phyloP scores from a whole-genome alignment of 1,139 yeast genomes.

The Kurtzmaniella quercitrusa region DNA sequence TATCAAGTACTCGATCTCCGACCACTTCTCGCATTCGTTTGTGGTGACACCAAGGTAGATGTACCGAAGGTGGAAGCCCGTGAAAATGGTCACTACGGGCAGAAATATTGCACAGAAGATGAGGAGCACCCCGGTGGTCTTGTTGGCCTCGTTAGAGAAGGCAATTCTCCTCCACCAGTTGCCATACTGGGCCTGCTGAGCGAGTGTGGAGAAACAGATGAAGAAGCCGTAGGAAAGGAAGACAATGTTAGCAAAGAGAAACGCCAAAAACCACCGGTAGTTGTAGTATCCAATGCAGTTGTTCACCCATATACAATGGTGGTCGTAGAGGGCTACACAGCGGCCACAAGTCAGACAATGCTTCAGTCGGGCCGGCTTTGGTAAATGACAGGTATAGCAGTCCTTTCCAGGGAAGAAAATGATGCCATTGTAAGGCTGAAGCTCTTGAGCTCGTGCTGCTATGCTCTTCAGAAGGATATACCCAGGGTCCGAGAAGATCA shows the following conservation, averaged over 20 bases:
- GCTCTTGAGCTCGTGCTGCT: slow-evolving; percentile 13
- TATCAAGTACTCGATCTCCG: slow-evolving; percentile 59
- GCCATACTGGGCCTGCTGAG: slow-evolving; percentile 9
- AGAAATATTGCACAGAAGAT: slow-evolving; percentile 52
- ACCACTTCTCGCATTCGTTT: slow-evolving; percentile 86
- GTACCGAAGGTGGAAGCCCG: slow-evolving; percentile 56
- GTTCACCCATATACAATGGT: slow-evolving; percentile 94
- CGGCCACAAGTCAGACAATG: slow-evolving; percentile 74
- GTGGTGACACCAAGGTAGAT: slow-evolving; percentile 85
- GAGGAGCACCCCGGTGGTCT: slow-evolving; percentile 47
- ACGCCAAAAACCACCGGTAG: slow-evolving; percentile 64
- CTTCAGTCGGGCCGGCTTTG: slow-evolving; percentile 83
- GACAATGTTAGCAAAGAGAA: slow-evolving; percentile 51
- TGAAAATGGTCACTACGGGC: slow-evolving; percentile 53
- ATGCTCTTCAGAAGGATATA: slow-evolving; percentile 14
- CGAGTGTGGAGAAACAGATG: slow-evolving; percentile 31
- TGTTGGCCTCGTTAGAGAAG: slow-evolving; percentile 29
- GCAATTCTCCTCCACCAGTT: slow-evolving; percentile 25
- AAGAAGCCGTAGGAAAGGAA: slow-evolving; percentile 60
- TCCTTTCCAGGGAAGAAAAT: slow-evolving; percentile 46
- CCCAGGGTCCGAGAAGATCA: slow-evolving; percentile 59
- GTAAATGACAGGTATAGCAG: slow-evolving; percentile 57
- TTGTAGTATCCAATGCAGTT: slow-evolving; percentile 83
- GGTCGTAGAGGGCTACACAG: slow-evolving; percentile 74
- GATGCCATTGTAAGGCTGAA: slow-evolving; percentile 48